phyloP scores from a whole-genome alignment of 768 basidiomycete genomes.

The Filobasidium floriforme region DNA sequence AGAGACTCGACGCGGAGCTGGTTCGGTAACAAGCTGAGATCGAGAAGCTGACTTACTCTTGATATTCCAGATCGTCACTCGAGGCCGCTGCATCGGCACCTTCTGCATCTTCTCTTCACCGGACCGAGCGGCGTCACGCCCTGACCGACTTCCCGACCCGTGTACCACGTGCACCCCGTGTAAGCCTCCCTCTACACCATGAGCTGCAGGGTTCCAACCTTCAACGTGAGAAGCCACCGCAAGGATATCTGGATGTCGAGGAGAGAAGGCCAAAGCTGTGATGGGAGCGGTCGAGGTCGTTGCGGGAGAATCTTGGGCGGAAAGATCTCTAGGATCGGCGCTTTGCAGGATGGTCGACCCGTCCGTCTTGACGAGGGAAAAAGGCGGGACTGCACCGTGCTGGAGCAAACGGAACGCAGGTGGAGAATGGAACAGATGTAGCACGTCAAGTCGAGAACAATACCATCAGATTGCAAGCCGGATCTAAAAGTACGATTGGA shows the following conservation, averaged over 20 bases:
- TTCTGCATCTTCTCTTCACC: constrained; percentile 5
- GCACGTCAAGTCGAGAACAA: not conserved
- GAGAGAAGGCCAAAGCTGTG: constrained; percentile 12
- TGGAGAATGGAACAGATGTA: not conserved
- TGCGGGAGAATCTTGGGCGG: not conserved
- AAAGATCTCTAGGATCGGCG: not conserved
- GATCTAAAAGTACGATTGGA: not conserved
- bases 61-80: constrained; percentile 19
- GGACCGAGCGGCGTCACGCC: not conserved
- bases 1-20: not conserved
- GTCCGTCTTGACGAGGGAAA: not conserved
- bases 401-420: not conserved
- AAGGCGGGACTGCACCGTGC: not conserved
- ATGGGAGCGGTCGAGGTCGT: constrained; percentile 14
- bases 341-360: not conserved
- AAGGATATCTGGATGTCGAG: constrained; percentile 17
- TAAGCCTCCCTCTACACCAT: not conserved
- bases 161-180: constrained; percentile 5
- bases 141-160: constrained; percentile 5
- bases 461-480: too few species aligned
- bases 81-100: constrained; percentile 4
- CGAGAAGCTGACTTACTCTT: constrained; percentile 3
- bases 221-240: constrained; percentile 12
- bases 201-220: constrained; percentile 2
- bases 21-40: not conserved